Conservation (phyloP, 352 stramenopile genomes). For the Globisporangium carolinianum region DNA sequence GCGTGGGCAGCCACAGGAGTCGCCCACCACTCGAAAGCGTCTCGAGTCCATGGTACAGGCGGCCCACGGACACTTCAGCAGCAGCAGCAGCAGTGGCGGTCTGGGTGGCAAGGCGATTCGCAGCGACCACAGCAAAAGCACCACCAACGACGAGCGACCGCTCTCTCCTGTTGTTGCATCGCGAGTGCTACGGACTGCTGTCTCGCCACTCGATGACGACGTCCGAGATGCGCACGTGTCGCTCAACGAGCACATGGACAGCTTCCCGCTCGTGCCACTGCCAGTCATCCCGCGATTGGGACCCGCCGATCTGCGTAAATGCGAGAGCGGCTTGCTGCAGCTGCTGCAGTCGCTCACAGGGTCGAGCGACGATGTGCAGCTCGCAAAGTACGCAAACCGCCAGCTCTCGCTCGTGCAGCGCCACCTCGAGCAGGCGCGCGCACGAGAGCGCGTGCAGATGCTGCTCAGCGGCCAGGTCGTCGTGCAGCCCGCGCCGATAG, state of each 20-base stretch:
- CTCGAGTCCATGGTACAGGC: constrained; percentile 27
- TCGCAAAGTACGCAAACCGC: constrained; percentile 50
- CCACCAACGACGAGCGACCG: not conserved
- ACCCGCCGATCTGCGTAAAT: constrained; percentile 33
- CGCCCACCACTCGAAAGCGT: constrained; percentile 1
- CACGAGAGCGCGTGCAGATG: constrained; percentile 42
- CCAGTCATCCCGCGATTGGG: constrained; percentile 40
- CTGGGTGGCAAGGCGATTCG: too few species aligned
- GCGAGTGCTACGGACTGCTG: not conserved
- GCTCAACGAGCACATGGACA: constrained; percentile 48
- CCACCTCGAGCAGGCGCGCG: constrained; percentile 44
- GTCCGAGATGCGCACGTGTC: constrained; percentile 1
- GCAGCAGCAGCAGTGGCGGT: not conserved
- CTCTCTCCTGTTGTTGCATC: not conserved
- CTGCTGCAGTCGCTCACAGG: constrained; percentile 29
- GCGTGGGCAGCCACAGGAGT: not conserved
- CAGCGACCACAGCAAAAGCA: not conserved
- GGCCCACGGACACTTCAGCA: constrained; percentile 18
- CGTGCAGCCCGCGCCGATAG: not conserved
- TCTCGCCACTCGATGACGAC: not conserved
- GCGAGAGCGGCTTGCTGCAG: constrained; percentile 27
- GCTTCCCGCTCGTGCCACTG: constrained; percentile 59
- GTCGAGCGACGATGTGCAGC: constrained; percentile 30
- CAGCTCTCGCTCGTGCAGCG: constrained; percentile 46
- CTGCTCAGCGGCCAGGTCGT: constrained; percentile 20